These are phyloP conservation scores for Rhizopogon vesiculosus DNA, from an alignment of 768 basidiomycete genomes.

Conservation along the genomic window DNA sequence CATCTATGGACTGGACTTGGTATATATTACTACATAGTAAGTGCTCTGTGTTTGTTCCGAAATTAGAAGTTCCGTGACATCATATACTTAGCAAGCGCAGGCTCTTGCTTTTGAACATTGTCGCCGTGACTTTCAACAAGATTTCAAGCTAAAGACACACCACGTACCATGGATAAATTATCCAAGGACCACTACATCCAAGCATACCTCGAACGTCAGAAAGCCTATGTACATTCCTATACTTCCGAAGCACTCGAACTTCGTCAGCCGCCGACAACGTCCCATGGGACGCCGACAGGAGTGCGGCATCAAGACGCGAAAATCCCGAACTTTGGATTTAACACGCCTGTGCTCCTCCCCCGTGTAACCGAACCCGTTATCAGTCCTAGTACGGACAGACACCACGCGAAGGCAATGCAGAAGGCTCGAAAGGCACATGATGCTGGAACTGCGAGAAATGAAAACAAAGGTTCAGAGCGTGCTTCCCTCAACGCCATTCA, in stretches of 20 bases:
- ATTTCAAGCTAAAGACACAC: too few species aligned
- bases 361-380: slow-evolving; percentile 24
- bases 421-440: slow-evolving; percentile 2
- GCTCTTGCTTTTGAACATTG: too few species aligned
- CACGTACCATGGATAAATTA: slow-evolving; percentile 17
- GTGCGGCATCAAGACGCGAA: neutral
- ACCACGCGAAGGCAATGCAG: neutral
- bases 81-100: too few species aligned
- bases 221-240: slow-evolving; percentile 37
- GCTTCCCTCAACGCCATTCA: neutral
- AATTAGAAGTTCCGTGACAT: too few species aligned
- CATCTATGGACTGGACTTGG: too few species aligned
- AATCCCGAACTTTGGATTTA: slow-evolving; percentile 34
- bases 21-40: too few species aligned
- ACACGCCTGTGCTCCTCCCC: slow-evolving; percentile 53
- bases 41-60: too few species aligned
- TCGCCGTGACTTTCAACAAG: too few species aligned
- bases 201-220: slow-evolving; percentile 48
- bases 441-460: neutral
- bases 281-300: slow-evolving; percentile 10
- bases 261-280: slow-evolving; percentile 5
- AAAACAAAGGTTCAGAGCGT: neutral
- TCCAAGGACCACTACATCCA: slow-evolving; percentile 39
- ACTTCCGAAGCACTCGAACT: slow-evolving; percentile 32
- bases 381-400: neutral